Evolutionary conservation across 192 early-diverging fungal genomes (phyloP).

Genomic region (Linnemannia hyalina): DNA sequence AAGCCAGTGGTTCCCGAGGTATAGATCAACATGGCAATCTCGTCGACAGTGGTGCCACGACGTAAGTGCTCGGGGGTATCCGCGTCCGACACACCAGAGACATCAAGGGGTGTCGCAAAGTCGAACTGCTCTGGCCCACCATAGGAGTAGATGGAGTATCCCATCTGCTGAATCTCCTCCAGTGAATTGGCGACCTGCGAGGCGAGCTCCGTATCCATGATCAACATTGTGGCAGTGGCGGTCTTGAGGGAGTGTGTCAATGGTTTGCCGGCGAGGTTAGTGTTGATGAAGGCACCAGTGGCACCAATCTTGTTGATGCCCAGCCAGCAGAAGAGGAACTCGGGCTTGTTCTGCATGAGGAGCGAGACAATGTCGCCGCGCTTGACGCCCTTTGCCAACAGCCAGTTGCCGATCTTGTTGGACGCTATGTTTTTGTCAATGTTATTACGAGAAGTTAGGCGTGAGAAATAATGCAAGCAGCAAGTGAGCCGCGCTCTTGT

Average conservation of each 20-base stretch:
- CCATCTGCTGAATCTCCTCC: conserved; percentile 33
- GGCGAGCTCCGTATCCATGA: conserved; percentile 52
- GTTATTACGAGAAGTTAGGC: not conserved
- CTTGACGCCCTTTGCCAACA: conserved; percentile 37
- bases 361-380: conserved; percentile 65
- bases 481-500: not conserved
- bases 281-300: conserved; percentile 73
- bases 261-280: conserved; percentile 61
- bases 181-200: conserved; percentile 19
- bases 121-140: conserved; percentile 38
- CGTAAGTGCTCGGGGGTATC: conserved; percentile 23
- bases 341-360: conserved; percentile 70
- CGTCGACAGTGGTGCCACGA: conserved; percentile 2
- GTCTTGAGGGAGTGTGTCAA: conserved; percentile 60
- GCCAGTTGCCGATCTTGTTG: conserved; percentile 43
- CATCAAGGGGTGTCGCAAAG: conserved; percentile 53
- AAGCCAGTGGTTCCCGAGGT: conserved; percentile 73
- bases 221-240: conserved; percentile 39
- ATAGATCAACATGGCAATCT: conserved; percentile 62
- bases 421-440: conserved; percentile 15
- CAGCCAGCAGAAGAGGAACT: conserved; percentile 68
- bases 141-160: conserved; percentile 32
- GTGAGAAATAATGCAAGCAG: not conserved
- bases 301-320: conserved; percentile 72
- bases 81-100: conserved; percentile 13